Evolutionary conservation across 2,329 filamentous ascomycete genomes (phyloP).

Genomic region (Ophiostoma sp.): DNA sequence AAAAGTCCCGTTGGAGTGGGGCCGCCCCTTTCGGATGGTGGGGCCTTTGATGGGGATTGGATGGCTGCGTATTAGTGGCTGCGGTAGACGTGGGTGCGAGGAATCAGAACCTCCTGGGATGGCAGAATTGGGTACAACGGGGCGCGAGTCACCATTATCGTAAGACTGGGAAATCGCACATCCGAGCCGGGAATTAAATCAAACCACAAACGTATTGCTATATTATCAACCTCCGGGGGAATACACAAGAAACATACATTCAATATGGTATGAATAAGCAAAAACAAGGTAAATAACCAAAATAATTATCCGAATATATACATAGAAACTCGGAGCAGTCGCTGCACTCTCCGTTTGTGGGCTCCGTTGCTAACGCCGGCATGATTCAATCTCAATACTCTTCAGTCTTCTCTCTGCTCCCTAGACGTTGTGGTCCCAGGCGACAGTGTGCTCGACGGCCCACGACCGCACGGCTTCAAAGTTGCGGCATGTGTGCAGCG

Average conservation of each 20-base stretch:
- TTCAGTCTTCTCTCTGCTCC: not conserved
- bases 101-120: not conserved
- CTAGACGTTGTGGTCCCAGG: slow-evolving; percentile 33
- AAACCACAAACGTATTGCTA: not conserved
- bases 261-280: not conserved
- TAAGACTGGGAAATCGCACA: not conserved
- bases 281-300: not conserved
- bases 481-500: slow-evolving; percentile 49
- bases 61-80: no score
- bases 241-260: not conserved
- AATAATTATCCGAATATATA: slow-evolving; percentile 1
- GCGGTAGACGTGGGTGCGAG: no score
- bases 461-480: slow-evolving; percentile 48
- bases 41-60: slow-evolving; percentile 1
- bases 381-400: slow-evolving; percentile 5
- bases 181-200: not conserved
- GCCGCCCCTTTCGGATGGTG: slow-evolving; percentile 5
- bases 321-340: not conserved
- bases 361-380: not conserved
- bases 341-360: not conserved
- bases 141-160: not conserved
- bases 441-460: slow-evolving; percentile 48
- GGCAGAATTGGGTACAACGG: slow-evolving; percentile 6
- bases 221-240: not conserved
- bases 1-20: not conserved